Conservation (phyloP, 306 rosid species). For the Luffa acutangula region DNA sequence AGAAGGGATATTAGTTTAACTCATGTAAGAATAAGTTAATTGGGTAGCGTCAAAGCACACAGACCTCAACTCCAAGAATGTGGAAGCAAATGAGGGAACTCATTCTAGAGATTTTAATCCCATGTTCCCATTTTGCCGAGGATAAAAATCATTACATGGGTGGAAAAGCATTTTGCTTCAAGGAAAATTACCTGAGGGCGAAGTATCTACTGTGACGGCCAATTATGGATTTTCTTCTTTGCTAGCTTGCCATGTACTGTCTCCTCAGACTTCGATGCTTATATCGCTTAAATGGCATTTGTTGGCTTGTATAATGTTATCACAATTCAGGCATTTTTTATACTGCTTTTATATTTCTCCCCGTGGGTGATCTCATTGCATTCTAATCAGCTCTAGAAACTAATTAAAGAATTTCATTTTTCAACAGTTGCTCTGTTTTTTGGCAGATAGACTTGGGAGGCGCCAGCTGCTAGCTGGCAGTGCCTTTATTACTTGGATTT, state of each 20-base stretch:
- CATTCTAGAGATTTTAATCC: not conserved
- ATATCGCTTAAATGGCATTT: not conserved
- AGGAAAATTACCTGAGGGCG: not conserved
- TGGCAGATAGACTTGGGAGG: constrained; percentile 75
- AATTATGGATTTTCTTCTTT: not conserved
- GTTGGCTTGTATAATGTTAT: not conserved
- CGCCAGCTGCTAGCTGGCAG: constrained; percentile 62
- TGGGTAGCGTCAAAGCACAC: not conserved
- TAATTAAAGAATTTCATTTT: not conserved
- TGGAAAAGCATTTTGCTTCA: not conserved
- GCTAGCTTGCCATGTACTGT: not conserved
- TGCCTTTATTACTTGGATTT: constrained; percentile 41
- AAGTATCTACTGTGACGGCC: not conserved
- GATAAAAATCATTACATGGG: not conserved
- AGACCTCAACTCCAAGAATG: not conserved
- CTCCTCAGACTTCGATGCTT: not conserved
- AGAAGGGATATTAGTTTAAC: not conserved
- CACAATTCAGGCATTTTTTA: not conserved
- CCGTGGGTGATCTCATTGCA: not conserved
- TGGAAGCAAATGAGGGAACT: not conserved
- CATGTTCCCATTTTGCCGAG: not conserved
- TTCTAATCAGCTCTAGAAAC: not conserved
- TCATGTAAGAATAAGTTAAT: not conserved
- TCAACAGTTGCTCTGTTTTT: constrained; percentile 9
- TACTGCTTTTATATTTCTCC: not conserved